phyloP scores from a whole-genome alignment of 2,329 filamentous ascomycete genomes.

The Botryotinia narcissicola region DNA sequence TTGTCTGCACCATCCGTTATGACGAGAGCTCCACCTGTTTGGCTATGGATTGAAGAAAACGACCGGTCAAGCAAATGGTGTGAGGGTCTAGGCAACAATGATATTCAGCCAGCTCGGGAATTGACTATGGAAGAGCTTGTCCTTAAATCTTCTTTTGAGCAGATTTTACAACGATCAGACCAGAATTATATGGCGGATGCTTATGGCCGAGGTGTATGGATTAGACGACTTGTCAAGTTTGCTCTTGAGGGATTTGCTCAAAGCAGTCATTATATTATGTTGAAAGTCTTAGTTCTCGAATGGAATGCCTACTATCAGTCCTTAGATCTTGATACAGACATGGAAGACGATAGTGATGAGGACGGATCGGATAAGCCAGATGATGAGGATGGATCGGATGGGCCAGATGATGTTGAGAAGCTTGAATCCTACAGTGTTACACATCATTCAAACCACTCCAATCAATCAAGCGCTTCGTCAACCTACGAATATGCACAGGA shows the following conservation, averaged over 20 bases:
- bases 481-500: not conserved
- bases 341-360: not conserved
- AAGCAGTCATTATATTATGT: too few species aligned
- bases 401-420: too few species aligned
- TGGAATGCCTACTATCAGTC: too few species aligned
- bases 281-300: too few species aligned
- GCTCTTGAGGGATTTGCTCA: not conserved
- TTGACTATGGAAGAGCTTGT: constrained; percentile 26
- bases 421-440: too few species aligned
- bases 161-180: constrained; percentile 2
- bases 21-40: constrained; percentile 18
- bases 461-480: not conserved
- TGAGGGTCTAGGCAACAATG: constrained; percentile 18
- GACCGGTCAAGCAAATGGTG: constrained; percentile 7
- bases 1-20: constrained; percentile 25
- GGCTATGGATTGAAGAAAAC: constrained; percentile 25
- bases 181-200: constrained; percentile 1
- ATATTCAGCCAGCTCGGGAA: constrained; percentile 14
- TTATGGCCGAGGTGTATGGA: constrained; percentile 9
- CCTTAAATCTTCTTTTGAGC: constrained; percentile 24
- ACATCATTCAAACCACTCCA: too few species aligned
- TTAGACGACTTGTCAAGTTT: constrained; percentile 1
- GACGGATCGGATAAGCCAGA: not conserved
- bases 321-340: not conserved
- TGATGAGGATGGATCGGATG: too few species aligned